Conservation (phyloP, 2,329 filamentous ascomycete species). For the Sclerotinia minor region DNA sequence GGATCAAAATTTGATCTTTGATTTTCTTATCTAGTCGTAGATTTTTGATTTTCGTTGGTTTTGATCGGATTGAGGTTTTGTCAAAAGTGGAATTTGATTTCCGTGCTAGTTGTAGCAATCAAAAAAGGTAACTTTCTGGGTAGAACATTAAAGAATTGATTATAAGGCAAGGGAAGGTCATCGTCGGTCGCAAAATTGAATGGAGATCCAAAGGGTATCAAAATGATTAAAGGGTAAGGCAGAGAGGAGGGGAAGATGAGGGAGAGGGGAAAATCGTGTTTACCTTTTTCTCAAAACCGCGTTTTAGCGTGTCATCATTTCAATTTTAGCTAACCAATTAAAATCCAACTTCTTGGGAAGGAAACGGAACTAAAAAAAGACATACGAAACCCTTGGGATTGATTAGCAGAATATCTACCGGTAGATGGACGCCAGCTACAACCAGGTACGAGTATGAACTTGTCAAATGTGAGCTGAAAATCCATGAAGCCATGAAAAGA, state of each 20-base stretch:
- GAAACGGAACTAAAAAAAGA: neutral
- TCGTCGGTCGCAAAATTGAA: slow-evolving; percentile 11
- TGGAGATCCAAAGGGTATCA: slow-evolving; percentile 6
- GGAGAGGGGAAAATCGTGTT: slow-evolving; percentile 13
- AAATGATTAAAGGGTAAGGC: neutral
- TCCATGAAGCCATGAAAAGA: neutral
- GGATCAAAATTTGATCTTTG: neutral
- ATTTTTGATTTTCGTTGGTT: neutral
- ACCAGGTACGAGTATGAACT: neutral
- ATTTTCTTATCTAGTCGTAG: neutral
- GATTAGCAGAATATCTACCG: no score
- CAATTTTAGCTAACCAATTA: neutral
- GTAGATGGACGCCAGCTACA: neutral
- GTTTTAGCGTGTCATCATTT: slow-evolving; percentile 12
- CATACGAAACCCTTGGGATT: neutral
- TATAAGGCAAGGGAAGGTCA: slow-evolving; percentile 4
- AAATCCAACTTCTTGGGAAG: neutral
- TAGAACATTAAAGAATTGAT: slow-evolving; percentile 9
- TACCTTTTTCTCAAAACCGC: slow-evolving; percentile 6
- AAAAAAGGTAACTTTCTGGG: neutral
- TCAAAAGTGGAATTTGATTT: slow-evolving; percentile 6
- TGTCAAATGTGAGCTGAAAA: neutral
- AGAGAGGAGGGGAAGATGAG: slow-evolving; percentile 5
- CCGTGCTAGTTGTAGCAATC: neutral
- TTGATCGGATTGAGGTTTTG: neutral